These are phyloP conservation scores for Nigrospora osmanthi DNA, from an alignment of 2,329 filamentous ascomycete genomes.

Conservation along the genomic window DNA sequence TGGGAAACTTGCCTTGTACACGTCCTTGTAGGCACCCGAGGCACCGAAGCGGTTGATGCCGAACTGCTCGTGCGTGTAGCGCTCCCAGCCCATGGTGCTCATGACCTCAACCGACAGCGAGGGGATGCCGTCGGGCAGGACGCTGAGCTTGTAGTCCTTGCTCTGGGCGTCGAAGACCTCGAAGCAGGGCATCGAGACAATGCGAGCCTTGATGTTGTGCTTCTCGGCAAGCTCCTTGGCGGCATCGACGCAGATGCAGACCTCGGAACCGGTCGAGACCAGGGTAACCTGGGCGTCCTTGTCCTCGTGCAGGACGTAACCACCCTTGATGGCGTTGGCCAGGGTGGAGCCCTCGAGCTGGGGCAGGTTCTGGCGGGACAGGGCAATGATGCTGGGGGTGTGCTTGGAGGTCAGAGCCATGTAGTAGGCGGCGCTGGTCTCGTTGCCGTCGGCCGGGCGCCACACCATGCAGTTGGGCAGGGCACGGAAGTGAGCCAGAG, in stretches of 20 bases:
- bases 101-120: conserved; percentile 92
- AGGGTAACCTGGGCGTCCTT: conserved; percentile 81
- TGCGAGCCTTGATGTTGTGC: conserved; percentile 77
- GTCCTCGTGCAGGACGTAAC: conserved; percentile 82
- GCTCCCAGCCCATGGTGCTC: conserved; percentile 97
- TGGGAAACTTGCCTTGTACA: conserved; percentile 67
- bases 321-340: conserved; percentile 87
- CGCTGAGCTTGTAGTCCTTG: conserved; percentile 91
- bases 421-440: conserved; percentile 97
- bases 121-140: conserved; percentile 90
- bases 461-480: conserved; percentile 99
- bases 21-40: conserved; percentile 93
- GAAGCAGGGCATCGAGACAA: conserved; percentile 93
- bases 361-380: conserved; percentile 96
- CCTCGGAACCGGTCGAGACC: conserved; percentile 93
- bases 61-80: conserved; percentile 99
- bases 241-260: conserved; percentile 86
- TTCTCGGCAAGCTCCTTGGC: conserved; percentile 87
- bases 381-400: conserved; percentile 87
- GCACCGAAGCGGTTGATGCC: conserved; percentile 98
- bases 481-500: conserved; percentile 94
- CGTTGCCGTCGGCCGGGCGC: conserved; percentile 97
- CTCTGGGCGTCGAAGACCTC: conserved; percentile 92
- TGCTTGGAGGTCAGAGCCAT: conserved; percentile 81
- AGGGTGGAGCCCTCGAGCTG: conserved; percentile 93